Base-by-base conservation (phyloP, 1,284 basidiomycete genomes). In the Tetrapyrgos nigripes region DNA sequence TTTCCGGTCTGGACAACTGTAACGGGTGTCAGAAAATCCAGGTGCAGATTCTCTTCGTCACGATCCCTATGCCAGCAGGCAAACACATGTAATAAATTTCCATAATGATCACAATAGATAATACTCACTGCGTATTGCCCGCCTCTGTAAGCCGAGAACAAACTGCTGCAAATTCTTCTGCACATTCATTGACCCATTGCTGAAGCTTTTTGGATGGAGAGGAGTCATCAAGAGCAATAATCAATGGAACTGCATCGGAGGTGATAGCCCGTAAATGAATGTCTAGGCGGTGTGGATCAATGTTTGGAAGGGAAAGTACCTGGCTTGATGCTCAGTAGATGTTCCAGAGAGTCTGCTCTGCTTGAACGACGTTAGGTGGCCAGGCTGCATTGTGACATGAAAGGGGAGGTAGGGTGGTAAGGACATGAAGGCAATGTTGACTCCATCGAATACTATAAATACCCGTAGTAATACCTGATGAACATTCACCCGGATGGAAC, bases 21-120 rank as follows among this genome's bases (percentile, higher is more conserved):
- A 0, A 62, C 60, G n/a, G 60, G 57, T 24, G 55, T 49, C 11
- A 56, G 33, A 46, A 31, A 50, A n/a, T n/a, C n/a, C n/a, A n/a
- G n/a, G n/a, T n/a, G 1, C n/a, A 31, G 13, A 62, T 43, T n/a
- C n/a, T n/a, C n/a, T 46, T 59, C 19, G 11, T 1, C 37, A 4
- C 56, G 14, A 5, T 50, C 49, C 8, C 49, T 50, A 50, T n/a
- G n/a, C n/a, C 14, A 4, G 35, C 14, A 9, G 10, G 4, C 5
- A 27, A 17, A 6, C 19, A 33, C 9, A 14, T 14, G 11, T 2
- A 8, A 4, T 13, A 52, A 26, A 14, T 19, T 9, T n/a, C n/a
- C n/a, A n/a, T n/a, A n/a, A n/a, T n/a, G n/a, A n/a, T n/a, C n/a
- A n/a, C 9, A 37, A 37, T 19, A 8, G 10, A 37, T 3, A 21